phyloP scores from a whole-genome alignment of 495 filamentous ascomycete species.

The Tuber indicum region DNA sequence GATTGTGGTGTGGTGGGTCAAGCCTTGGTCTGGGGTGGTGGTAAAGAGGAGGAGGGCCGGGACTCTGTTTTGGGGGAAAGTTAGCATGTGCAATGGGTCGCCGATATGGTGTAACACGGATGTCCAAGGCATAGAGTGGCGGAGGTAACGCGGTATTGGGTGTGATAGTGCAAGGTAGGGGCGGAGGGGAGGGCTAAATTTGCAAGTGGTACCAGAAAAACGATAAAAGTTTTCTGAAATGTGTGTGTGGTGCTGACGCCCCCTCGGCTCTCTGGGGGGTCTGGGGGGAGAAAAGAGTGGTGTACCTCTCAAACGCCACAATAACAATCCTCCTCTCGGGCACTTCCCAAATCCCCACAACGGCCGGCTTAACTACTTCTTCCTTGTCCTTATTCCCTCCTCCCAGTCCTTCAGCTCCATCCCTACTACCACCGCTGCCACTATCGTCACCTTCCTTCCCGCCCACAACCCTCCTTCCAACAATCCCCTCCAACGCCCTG shows the following conservation, averaged over 20 bases:
- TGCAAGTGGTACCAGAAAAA: neutral
- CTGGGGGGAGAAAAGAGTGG: constrained; percentile 12
- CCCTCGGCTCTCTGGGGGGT: neutral
- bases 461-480: constrained; percentile 21
- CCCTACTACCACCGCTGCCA: constrained; percentile 10
- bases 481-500: constrained; percentile 39
- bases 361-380: constrained; percentile 47
- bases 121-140: neutral
- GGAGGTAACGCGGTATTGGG: neutral
- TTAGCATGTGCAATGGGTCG: constrained; percentile 28
- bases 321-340: constrained; percentile 47
- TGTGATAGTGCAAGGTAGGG: neutral
- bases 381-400: constrained; percentile 20
- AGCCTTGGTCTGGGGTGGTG: constrained; percentile 44
- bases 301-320: constrained; percentile 65
- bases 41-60: constrained; percentile 56
- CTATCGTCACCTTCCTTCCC: constrained; percentile 15
- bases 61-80: constrained; percentile 47
- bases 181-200: neutral
- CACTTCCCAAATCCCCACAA: constrained; percentile 48
- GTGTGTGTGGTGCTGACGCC: neutral
- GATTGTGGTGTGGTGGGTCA: constrained; percentile 49
- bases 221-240: neutral
- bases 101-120: neutral
- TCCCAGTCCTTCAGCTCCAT: neutral